Evolutionary conservation across 116 monocot genomes (phyloP).

Genomic region (Iris pallida): DNA sequence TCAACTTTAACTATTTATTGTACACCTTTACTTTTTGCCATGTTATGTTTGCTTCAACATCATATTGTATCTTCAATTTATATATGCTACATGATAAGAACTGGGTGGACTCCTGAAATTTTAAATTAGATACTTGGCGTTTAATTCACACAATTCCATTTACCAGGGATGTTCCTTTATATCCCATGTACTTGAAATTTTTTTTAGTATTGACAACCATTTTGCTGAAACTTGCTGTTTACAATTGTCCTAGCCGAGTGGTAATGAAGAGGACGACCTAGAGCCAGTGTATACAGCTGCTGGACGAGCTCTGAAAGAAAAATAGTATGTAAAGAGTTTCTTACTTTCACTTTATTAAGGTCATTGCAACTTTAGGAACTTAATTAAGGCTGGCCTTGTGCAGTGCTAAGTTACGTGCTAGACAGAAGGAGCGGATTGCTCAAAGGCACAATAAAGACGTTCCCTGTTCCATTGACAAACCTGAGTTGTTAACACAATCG

Average conservation of each 20-base stretch:
- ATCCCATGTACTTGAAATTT: too few relatives aligned
- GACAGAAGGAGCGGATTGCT: conserved; percentile 78
- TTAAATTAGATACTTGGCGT: too few relatives aligned
- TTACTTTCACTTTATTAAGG: background rate
- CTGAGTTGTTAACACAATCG: conserved; percentile 19
- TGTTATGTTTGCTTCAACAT: too few relatives aligned
- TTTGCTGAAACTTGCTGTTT: background rate
- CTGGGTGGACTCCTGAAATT: too few relatives aligned
- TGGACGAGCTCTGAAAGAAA: conserved; percentile 77
- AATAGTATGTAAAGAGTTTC: conserved; percentile 48
- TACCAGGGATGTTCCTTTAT: too few relatives aligned
- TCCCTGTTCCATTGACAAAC: conserved; percentile 21
- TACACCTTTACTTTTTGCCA: too few relatives aligned
- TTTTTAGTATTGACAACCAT: background rate
- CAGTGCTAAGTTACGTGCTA: conserved; percentile 69
- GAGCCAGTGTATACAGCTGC: conserved; percentile 63
- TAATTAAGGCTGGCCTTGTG: conserved; percentile 15
- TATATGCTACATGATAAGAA: too few relatives aligned
- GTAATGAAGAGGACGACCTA: conserved; percentile 70
- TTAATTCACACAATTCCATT: too few relatives aligned
- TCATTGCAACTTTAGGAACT: background rate
- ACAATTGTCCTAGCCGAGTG: conserved; percentile 39
- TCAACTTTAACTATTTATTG: too few relatives aligned
- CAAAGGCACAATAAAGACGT: conserved; percentile 29
- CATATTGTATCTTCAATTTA: too few relatives aligned